Conservation (phyloP, 192 early-diverging fungal species). For the Endogone sp. region DNA sequence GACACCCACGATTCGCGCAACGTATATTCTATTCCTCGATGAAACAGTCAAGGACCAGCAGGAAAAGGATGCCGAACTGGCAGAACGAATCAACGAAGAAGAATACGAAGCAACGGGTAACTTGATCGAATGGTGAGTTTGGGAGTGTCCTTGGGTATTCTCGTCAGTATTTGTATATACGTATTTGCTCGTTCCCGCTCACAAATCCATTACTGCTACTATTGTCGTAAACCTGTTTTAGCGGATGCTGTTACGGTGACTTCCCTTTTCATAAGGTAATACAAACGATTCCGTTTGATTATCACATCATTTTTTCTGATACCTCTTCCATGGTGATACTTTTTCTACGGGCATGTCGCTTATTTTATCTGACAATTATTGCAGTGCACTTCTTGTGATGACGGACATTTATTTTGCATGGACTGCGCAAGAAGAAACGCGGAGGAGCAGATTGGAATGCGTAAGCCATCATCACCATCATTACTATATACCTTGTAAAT, state of each 20-base stretch:
- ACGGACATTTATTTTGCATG: conserved; percentile 53
- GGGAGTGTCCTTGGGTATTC: no score
- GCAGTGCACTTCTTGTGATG: conserved; percentile 31
- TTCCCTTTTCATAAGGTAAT: conserved; percentile 31
- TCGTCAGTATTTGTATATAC: no score
- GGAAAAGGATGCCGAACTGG: background rate
- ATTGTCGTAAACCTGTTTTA: background rate
- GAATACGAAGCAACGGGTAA: background rate
- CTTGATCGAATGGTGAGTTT: background rate
- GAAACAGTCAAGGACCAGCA: background rate
- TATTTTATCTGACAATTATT: no score
- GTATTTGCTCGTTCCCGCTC: no score
- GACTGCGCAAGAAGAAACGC: conserved; percentile 45
- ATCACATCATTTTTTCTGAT: no score
- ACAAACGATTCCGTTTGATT: conserved; percentile 11
- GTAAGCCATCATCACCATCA: no score
- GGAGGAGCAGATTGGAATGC: conserved; percentile 40
- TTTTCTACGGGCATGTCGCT: no score
- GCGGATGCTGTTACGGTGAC: conserved; percentile 49
- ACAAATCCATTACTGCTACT: no score
- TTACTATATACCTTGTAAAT: no score
- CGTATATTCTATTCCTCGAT: no score
- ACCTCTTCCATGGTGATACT: no score
- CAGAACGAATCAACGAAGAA: background rate
- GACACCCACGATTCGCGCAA: no score